Evolutionary conservation across 2,329 filamentous ascomycete species (phyloP).

Genomic region (Cercospora sojina): DNA sequence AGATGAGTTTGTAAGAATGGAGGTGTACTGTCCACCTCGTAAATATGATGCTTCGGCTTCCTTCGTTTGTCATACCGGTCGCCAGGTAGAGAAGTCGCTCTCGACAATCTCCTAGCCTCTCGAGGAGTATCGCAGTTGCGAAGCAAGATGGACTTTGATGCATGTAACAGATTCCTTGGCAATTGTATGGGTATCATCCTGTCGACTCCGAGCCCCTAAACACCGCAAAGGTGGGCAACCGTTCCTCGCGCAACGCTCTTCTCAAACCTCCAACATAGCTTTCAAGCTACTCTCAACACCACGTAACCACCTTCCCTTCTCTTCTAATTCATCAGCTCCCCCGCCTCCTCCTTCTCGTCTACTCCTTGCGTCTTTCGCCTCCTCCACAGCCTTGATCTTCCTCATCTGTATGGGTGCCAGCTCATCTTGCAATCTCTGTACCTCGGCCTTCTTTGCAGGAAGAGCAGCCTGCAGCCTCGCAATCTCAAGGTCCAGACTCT

Average conservation of each 20-base stretch:
- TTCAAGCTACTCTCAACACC: slow-evolving; percentile 64
- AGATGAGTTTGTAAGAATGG: not conserved
- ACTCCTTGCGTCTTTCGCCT: slow-evolving; percentile 68
- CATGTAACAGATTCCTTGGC: not conserved
- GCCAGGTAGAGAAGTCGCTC: not conserved
- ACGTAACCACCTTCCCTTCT: slow-evolving; percentile 71
- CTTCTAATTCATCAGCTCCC: slow-evolving; percentile 71
- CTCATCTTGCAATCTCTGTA: slow-evolving; percentile 67
- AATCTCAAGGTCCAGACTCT: slow-evolving; percentile 46
- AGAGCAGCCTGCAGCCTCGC: slow-evolving; percentile 58
- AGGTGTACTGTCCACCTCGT: not conserved
- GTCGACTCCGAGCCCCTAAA: not conserved
- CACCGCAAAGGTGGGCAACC: not conserved
- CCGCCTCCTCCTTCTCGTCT: slow-evolving; percentile 64
- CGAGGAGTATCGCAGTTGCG: not conserved
- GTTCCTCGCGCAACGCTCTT: not conserved
- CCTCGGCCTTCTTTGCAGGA: slow-evolving; percentile 65
- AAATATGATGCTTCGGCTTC: not conserved
- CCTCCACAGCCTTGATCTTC: slow-evolving; percentile 62
- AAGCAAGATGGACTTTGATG: not conserved
- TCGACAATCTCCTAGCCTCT: not conserved
- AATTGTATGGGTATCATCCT: slow-evolving; percentile 3
- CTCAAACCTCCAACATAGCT: slow-evolving; percentile 59
- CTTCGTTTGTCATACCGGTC: not conserved
- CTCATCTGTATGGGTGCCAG: slow-evolving; percentile 67